These are phyloP conservation scores for Epichloe typhina DNA, from an alignment of 2,329 filamentous ascomycete species.

Conservation along the genomic window DNA sequence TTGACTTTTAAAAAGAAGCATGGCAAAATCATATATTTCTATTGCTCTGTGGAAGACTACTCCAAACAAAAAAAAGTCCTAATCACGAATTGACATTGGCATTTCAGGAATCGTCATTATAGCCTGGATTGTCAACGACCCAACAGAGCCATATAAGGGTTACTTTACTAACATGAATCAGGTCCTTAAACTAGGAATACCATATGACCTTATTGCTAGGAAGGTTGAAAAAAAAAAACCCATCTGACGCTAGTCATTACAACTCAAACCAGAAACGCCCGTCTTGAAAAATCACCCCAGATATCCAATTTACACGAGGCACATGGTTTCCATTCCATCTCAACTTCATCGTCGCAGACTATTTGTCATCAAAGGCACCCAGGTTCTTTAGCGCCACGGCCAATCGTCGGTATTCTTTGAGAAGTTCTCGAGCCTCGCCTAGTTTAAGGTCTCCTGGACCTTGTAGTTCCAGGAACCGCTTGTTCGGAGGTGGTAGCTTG, in stretches of 20 bases:
- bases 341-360: neutral
- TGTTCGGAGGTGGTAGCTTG: slow-evolving; percentile 52
- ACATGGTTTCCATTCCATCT: neutral
- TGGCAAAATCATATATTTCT: no score
- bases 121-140: no score
- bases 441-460: slow-evolving; percentile 58
- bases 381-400: slow-evolving; percentile 50
- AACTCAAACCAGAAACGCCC: no score
- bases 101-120: neutral
- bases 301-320: neutral
- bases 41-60: no score
- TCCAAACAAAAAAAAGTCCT: neutral
- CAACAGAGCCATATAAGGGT: no score
- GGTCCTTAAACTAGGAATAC: no score
- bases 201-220: neutral
- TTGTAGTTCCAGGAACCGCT: slow-evolving; percentile 59
- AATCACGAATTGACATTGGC: neutral
- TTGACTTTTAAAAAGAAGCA: no score
- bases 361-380: slow-evolving; percentile 42
- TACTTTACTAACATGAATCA: no score
- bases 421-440: slow-evolving; percentile 57
- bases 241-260: no score
- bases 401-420: slow-evolving; percentile 63
- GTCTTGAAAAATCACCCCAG: neutral
- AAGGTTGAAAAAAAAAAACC: neutral